phyloP scores from a whole-genome alignment of 2,329 filamentous ascomycete genomes.

The Fusarium nurragi region DNA sequence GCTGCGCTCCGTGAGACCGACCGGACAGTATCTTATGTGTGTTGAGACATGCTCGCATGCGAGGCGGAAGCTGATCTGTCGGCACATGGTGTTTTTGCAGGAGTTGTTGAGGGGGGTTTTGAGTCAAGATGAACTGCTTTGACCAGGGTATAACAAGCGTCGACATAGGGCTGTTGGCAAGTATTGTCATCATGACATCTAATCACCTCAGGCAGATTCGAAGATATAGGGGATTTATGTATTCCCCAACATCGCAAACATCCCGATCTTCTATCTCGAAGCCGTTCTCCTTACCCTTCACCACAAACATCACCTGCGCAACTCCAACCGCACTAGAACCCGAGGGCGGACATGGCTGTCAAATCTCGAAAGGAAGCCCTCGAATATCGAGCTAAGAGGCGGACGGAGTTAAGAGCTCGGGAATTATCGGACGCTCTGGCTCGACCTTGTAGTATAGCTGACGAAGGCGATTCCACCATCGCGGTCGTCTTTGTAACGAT shows the following conservation, averaged over 20 bases:
- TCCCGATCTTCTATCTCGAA: neutral
- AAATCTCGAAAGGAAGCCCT: constrained; percentile 8
- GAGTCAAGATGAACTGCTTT: neutral
- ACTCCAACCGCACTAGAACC: constrained; percentile 31
- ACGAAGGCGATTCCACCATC: constrained; percentile 13
- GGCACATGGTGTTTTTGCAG: constrained; percentile 54
- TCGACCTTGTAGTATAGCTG: constrained; percentile 23
- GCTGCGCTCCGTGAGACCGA: constrained; percentile 51
- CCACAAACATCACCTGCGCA: constrained; percentile 5
- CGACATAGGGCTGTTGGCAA: neutral
- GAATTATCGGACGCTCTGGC: constrained; percentile 5
- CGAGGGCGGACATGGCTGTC: constrained; percentile 35
- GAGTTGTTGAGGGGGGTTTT: neutral
- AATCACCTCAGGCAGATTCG: neutral
- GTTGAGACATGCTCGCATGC: constrained; percentile 62
- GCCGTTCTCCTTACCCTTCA: constrained; percentile 9
- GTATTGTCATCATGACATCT: neutral
- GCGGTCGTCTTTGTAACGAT: constrained; percentile 7
- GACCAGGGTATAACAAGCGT: neutral
- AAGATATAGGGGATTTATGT: constrained; percentile 23
- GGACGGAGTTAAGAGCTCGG: constrained; percentile 11
- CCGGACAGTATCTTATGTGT: constrained; percentile 56
- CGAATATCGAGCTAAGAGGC: constrained; percentile 8
- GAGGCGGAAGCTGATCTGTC: constrained; percentile 60
- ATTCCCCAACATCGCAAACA: neutral